Percentiles rank a stretch among this genome's conserved stretches.
These are phyloP conservation scores for Trichoderma gracile DNA, from an alignment of 2,329 filamentous ascomycete genomes.

Conservation along the genomic window DNA sequence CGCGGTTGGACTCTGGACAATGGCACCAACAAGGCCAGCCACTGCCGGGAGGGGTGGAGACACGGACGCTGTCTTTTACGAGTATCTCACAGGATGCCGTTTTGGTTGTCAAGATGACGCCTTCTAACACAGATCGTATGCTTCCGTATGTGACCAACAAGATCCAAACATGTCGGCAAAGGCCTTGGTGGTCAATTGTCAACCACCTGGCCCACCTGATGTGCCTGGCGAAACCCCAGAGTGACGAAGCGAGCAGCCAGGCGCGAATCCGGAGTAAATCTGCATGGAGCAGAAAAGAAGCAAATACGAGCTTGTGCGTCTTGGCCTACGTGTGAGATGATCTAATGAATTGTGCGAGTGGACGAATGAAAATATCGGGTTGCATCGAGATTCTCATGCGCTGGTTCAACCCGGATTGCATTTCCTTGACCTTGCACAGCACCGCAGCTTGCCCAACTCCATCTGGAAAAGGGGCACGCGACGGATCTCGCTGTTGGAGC, in stretches of 20 bases:
- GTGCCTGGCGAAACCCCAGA: background rate
- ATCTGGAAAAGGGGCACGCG: constrained; percentile 24
- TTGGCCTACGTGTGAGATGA: constrained; percentile 14
- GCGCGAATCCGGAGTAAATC: background rate
- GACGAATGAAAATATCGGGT: no score
- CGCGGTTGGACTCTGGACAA: constrained; percentile 1
- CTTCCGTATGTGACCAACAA: background rate
- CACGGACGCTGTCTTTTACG: no score
- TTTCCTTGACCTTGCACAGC: no score
- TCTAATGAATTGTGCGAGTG: no score
- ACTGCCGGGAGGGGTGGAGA: constrained; percentile 9
- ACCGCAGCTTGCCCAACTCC: background rate
- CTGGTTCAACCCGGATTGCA: no score
- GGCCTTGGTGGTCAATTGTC: no score
- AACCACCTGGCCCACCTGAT: no score
- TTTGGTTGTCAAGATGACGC: no score
- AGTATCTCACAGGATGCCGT: no score
- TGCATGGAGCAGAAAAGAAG: background rate
- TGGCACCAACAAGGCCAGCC: background rate
- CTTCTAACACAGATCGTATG: constrained; percentile 2
- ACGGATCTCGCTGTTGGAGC: background rate
- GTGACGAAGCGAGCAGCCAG: background rate
- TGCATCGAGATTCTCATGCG: background rate
- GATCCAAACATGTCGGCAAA: no score
- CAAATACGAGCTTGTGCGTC: background rate